Evolutionary conservation across 306 rosid genomes (phyloP), one percentile per base, ranked within the genome.

Genomic region (Benincasa hispida): DNA sequence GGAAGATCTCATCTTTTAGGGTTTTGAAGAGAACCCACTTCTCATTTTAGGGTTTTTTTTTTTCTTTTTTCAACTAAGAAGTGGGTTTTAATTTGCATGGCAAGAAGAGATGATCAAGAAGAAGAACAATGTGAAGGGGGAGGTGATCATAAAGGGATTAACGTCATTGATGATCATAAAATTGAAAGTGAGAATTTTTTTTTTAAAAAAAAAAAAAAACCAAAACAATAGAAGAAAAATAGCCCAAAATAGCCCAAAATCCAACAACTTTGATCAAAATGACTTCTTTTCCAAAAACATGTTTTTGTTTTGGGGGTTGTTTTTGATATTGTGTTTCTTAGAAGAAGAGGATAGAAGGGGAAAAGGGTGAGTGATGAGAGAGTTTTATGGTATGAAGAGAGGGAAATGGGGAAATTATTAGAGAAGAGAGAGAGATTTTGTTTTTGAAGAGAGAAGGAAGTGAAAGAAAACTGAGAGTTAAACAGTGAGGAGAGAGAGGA

Each of bases 1-100:
- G n/a, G 27, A 27, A 14, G 17, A 59, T 12, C 24, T 17, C 21
- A 45, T 65, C 22, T 58, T 50, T 22, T 83, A 82, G 89, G 89
- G 85, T 85, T 63, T 63, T 17, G 70, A 63, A 25, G 30, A 41
- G 30, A 68, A 68, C 54, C 55, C 75, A 68, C 37, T 42, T 69
- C 13, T n/a, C 1, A 24, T 13, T 69, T 39, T 39, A 41, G 47
- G 47, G 47, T 41, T 85, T 82, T 68, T 2, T 68, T 1, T 0
- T 47, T 45, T 3, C 15, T n/a, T n/a, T n/a, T n/a, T n/a, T n/a
- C n/a, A 59, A 28, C 55, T 25, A 22, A 69, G 41, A 70, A 47
- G 3, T 70, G 57, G 76, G 58, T 24, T 47, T 70, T 45, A 13
- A 45, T 45, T 3, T 70, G 76, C 76, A 70, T 70, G 76, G 58